Evolutionary conservation across 805 yeast species (phyloP), one percentile per base, ranked within the genome.

Genomic region (Starmera caribaea): DNA sequence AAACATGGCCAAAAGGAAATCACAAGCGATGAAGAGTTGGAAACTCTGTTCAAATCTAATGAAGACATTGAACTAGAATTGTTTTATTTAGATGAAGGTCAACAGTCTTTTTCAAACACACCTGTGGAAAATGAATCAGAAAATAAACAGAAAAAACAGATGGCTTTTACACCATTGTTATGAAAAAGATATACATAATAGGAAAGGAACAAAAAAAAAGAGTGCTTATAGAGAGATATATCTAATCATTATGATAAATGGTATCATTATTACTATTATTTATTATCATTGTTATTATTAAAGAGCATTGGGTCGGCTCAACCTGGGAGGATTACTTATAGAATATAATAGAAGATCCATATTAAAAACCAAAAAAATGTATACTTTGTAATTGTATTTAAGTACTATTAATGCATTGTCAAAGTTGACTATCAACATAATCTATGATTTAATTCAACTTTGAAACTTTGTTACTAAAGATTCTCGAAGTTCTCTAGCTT

Each of bases 161-260:
- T 36, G 45, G 51, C 35, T 35, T 48, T 45, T 39, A 56, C 48
- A 39, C 64, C 44, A 39, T 53, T 44, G 51, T 48, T 41, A 44
- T 60, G 8, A 57, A 53, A 29, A 29, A 5, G 13, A 7, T 29
- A 12, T n/a, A n/a, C n/a, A n/a, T n/a, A n/a, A n/a, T n/a, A 13
- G 15, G 15, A 5, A 31, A 15, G 15, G 33, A 31, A 31, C 15
- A 15, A 15, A 31, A 31, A 31, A 13, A 17, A 14, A 31, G 16
- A 15, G 17, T 11, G 17, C 15, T 15, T 15, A 14, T 15, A 8
- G 17, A 15, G 16, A 8, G n/a, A 15, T 16, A 31, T 16, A 31
- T 16, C 15, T 15, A 14, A 14, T 31, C 33, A 9, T 17, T 31
- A 11, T 31, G 14, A 31, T 14, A 12, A 5, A 30, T 30, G 10